phyloP scores from a whole-genome alignment of 2,329 filamentous ascomycete species.

The Ophiognomonia clavigignenti-juglandacearum region DNA sequence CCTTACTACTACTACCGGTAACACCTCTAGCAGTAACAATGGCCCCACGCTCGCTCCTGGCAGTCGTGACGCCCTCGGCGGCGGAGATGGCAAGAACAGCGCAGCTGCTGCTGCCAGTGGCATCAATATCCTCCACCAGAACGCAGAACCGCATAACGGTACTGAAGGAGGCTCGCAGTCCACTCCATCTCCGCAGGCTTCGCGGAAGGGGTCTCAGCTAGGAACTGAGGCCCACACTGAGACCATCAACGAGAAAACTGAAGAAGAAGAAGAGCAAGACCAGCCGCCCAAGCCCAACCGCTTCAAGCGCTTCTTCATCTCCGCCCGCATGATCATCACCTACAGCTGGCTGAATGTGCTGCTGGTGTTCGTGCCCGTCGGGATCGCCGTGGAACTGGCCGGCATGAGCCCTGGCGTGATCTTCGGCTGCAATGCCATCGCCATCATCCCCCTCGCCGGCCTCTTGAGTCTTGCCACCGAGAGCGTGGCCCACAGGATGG shows the following conservation, averaged over 20 bases:
- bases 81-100: constrained; percentile 6
- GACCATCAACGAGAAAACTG: background rate
- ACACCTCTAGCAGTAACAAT: constrained; percentile 18
- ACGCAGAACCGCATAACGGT: constrained; percentile 18
- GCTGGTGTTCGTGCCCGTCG: constrained; percentile 72
- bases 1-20: constrained; percentile 18
- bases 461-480: constrained; percentile 72
- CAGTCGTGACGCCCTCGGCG: constrained; percentile 5
- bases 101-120: background rate
- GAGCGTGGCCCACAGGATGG: constrained; percentile 66
- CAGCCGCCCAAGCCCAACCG: constrained; percentile 17
- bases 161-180: constrained; percentile 28
- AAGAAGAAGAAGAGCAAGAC: constrained; percentile 18
- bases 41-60: constrained; percentile 2
- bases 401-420: constrained; percentile 55
- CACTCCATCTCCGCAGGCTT: constrained; percentile 43
- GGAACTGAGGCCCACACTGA: constrained; percentile 1
- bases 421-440: constrained; percentile 71
- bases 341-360: constrained; percentile 67
- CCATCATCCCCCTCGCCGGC: constrained; percentile 70
- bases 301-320: constrained; percentile 34
- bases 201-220: constrained; percentile 56
- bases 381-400: constrained; percentile 59
- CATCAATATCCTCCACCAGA: constrained; percentile 21
- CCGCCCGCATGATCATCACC: constrained; percentile 48